Evolutionary conservation across 2,329 filamentous ascomycete species (phyloP).

Genomic region (Talaromyces funiculosus): DNA sequence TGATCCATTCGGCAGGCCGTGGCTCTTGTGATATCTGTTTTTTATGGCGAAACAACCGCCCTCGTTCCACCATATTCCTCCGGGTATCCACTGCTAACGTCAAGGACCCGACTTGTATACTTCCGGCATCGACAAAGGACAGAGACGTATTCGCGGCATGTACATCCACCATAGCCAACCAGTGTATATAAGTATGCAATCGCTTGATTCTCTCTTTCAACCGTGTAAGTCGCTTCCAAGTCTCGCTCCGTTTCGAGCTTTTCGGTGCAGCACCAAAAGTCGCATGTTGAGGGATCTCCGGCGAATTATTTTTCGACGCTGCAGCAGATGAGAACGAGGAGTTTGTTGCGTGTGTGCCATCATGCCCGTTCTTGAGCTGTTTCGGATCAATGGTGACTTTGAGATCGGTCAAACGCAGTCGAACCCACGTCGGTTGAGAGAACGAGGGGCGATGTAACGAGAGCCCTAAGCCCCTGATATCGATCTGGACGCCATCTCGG

Average conservation of each 20-base stretch:
- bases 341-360: constrained; percentile 21
- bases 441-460: constrained; percentile 91
- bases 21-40: constrained; percentile 58
- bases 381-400: constrained; percentile 75
- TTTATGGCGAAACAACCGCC: constrained; percentile 79
- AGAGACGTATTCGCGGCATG: constrained; percentile 75
- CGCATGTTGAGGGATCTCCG: constrained; percentile 12
- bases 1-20: constrained; percentile 87
- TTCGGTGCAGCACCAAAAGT: constrained; percentile 9
- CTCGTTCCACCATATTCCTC: constrained; percentile 83
- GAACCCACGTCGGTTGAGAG: constrained; percentile 94
- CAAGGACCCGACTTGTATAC: constrained; percentile 75
- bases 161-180: constrained; percentile 83
- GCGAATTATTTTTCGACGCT: constrained; percentile 6
- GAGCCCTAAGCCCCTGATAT: constrained; percentile 82
- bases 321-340: constrained; percentile 5
- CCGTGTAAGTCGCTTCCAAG: constrained; percentile 72
- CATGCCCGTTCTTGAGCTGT: constrained; percentile 44
- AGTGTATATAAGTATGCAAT: constrained; percentile 78
- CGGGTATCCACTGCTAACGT: constrained; percentile 86
- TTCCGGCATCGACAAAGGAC: constrained; percentile 73
- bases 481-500: constrained; percentile 80
- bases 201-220: constrained; percentile 81
- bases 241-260: constrained; percentile 53
- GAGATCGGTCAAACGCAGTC: constrained; percentile 79